These are phyloP conservation scores for Globisporangium canariense DNA, from an alignment of 352 stramenopile species.

Conservation along the genomic window DNA sequence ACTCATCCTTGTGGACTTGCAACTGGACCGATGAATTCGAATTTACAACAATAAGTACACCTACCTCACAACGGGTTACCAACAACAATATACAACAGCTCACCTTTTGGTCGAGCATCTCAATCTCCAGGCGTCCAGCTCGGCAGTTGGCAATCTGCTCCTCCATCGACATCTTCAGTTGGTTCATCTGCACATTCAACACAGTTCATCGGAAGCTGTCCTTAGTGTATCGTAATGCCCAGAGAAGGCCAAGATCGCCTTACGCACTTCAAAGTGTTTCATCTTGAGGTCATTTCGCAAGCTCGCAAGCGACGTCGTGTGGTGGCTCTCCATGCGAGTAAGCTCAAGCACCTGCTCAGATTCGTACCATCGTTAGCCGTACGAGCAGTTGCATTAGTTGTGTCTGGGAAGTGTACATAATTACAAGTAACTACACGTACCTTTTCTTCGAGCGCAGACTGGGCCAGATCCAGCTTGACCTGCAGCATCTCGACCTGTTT, in stretches of 20 bases:
- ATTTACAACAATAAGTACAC: neutral
- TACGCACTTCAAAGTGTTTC: constrained; percentile 65
- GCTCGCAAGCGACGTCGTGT: constrained; percentile 43
- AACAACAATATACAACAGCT: neutral
- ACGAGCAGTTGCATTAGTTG: neutral
- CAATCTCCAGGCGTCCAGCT: constrained; percentile 37
- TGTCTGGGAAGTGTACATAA: neutral
- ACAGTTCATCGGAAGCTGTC: neutral
- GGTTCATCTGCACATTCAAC: constrained; percentile 35
- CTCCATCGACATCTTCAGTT: constrained; percentile 58
- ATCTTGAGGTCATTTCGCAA: constrained; percentile 74
- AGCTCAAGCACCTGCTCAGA: constrained; percentile 40
- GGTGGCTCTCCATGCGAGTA: constrained; percentile 48
- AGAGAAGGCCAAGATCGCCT: neutral
- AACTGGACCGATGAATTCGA: constrained; percentile 26
- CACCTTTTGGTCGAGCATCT: constrained; percentile 78
- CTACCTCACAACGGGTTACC: too few relatives aligned
- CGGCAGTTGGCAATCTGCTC: constrained; percentile 41
- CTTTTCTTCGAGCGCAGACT: constrained; percentile 53
- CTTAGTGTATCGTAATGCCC: too few relatives aligned
- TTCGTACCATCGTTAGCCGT: neutral
- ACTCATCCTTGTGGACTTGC: constrained; percentile 66
- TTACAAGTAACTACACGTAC: constrained; percentile 12
- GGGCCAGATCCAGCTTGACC: constrained; percentile 38
- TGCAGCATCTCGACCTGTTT: constrained; percentile 61